Percentiles rank a stretch among this genome's conserved stretches.
These are phyloP conservation scores for Spathaspora sp. DNA, from an alignment of 805 yeast species.

Conservation along the genomic window DNA sequence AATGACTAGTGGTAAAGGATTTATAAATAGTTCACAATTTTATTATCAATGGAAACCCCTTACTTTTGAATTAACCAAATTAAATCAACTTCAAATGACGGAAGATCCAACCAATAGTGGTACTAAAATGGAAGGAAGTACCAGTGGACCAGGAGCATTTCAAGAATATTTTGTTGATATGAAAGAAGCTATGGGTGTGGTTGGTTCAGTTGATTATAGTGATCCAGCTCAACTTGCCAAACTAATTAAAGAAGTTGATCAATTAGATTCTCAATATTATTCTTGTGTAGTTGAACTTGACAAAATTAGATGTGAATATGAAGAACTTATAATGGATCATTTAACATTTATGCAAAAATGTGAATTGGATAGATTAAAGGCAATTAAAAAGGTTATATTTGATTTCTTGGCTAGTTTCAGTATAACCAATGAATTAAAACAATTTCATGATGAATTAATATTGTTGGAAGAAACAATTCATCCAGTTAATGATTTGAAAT, in stretches of 20 bases:
- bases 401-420: conserved; percentile 70
- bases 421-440: conserved; percentile 58
- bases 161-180: conserved; percentile 39
- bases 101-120: background rate
- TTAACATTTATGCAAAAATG: conserved; percentile 76
- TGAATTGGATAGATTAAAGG: conserved; percentile 72
- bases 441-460: conserved; percentile 56
- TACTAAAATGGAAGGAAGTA: background rate
- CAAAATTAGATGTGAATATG: conserved; percentile 64
- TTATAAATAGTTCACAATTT: conserved; percentile 72
- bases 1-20: conserved; percentile 39
- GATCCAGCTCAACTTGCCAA: conserved; percentile 52
- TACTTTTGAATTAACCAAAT: conserved; percentile 48
- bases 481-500: conserved; percentile 65
- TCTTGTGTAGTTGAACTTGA: conserved; percentile 58
- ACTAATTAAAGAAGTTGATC: conserved; percentile 53
- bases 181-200: conserved; percentile 45
- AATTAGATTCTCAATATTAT: conserved; percentile 52
- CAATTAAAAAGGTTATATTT: conserved; percentile 68
- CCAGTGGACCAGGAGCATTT: conserved; percentile 6
- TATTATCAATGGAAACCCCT: conserved; percentile 77
- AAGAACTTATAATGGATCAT: conserved; percentile 70
- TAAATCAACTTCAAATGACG: background rate
- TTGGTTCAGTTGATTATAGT: conserved; percentile 34
- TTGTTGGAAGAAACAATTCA: conserved; percentile 68